These are phyloP conservation scores for Sarcocystis neurona DNA, from an alignment of 169 alveolate species.

Conservation along the genomic window DNA sequence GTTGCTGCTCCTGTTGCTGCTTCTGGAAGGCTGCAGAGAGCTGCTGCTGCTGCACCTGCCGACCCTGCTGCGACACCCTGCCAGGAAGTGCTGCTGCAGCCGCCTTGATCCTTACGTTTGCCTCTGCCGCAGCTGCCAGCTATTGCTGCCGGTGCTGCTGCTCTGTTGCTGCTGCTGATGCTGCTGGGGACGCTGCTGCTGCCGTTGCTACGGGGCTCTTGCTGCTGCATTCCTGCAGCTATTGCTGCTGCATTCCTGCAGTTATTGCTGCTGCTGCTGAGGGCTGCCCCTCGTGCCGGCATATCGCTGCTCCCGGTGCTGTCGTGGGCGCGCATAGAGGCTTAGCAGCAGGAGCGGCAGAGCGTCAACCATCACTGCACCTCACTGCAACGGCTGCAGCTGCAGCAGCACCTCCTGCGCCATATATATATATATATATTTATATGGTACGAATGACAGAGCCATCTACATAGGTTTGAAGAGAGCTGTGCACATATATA, in stretches of 20 bases:
- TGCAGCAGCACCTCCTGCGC: constrained; percentile 30
- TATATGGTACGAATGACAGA: no score
- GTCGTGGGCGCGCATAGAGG: constrained; percentile 21
- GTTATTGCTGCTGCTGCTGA: constrained; percentile 32
- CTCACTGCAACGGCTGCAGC: constrained; percentile 17
- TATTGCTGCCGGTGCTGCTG: constrained; percentile 38
- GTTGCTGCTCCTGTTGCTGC: no score
- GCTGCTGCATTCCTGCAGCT: constrained; percentile 37
- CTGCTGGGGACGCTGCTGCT: constrained; percentile 25
- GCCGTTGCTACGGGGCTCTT: constrained; percentile 28
- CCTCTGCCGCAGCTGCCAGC: constrained; percentile 38
- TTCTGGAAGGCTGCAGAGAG: no score
- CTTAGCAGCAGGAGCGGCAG: constrained; percentile 36
- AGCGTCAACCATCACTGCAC: neutral
- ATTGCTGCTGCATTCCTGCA: constrained; percentile 37
- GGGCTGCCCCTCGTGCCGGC: no score
- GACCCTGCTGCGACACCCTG: no score
- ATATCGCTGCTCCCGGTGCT: constrained; percentile 24
- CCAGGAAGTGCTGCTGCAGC: no score
- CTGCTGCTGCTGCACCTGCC: no score
- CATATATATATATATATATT: no score
- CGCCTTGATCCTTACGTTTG: no score
- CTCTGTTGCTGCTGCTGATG: constrained; percentile 5
- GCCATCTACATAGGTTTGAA: no score
- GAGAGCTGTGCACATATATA: no score